A percentile compares a stretch with the other conserved stretches of the same genome.
Evolutionary conservation across 495 filamentous ascomycete species (phyloP).

Genomic region (Aspergillus asperescens): DNA sequence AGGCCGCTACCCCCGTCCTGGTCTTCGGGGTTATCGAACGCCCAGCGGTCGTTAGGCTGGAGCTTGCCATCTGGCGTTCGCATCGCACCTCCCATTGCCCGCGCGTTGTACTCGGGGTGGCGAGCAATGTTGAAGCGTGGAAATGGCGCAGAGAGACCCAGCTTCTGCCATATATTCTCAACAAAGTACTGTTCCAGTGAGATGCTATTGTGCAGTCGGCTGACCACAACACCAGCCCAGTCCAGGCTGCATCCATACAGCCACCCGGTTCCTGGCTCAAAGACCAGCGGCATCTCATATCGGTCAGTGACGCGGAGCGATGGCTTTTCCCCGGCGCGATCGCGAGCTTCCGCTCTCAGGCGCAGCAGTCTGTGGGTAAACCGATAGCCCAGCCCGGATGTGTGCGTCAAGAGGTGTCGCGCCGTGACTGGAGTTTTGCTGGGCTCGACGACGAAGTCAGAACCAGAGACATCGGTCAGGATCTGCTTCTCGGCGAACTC

Average conservation of each 20-base stretch:
- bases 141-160: conserved; percentile 24
- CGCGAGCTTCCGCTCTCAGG: conserved; percentile 27
- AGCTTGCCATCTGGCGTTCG: neutral
- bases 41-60: neutral
- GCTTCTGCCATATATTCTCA: conserved; percentile 37
- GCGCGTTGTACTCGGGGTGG: neutral
- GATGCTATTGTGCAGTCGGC: conserved; percentile 28
- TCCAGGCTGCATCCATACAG: conserved; percentile 47
- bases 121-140: neutral
- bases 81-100: neutral
- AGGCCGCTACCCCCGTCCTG: conserved; percentile 4
- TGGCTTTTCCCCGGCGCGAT: conserved; percentile 18
- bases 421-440: conserved; percentile 33
- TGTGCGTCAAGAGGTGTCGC: conserved; percentile 45
- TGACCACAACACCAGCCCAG: conserved; percentile 46
- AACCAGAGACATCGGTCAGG: conserved; percentile 34
- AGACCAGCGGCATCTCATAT: conserved; percentile 36
- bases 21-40: conserved; percentile 6
- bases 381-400: conserved; percentile 44
- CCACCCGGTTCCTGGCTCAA: conserved; percentile 48
- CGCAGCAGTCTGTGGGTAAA: conserved; percentile 29
- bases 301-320: conserved; percentile 23
- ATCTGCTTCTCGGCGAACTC: conserved; percentile 37
- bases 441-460: conserved; percentile 25
- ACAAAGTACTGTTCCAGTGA: conserved; percentile 43